Conservation (phyloP, 331 rosid genomes). For the Telfairia occidentalis region DNA sequence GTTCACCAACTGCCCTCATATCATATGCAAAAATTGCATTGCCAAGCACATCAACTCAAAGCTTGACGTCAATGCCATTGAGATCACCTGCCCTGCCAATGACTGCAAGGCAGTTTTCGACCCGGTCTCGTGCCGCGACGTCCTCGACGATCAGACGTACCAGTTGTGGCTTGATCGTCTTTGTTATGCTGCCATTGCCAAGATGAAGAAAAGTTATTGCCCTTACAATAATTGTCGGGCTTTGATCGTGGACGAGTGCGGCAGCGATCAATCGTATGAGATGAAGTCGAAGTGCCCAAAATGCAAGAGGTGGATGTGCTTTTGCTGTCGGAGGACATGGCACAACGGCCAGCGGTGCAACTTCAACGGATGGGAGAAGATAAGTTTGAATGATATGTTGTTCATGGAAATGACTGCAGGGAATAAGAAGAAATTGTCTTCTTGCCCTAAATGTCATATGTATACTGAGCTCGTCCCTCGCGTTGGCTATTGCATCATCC, state of each 20-base stretch:
- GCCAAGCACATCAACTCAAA: slow-evolving; percentile 32
- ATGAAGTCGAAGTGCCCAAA: slow-evolving; percentile 33
- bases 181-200: slow-evolving; percentile 41
- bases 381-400: not conserved
- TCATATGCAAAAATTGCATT: slow-evolving; percentile 38
- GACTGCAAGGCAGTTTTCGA: slow-evolving; percentile 43
- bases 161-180: slow-evolving; percentile 45
- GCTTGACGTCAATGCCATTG: slow-evolving; percentile 39
- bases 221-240: slow-evolving; percentile 54
- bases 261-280: not conserved
- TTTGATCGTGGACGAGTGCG: slow-evolving; percentile 38
- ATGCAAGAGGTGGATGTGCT: slow-evolving; percentile 47
- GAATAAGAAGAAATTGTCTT: not conserved
- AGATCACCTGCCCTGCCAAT: slow-evolving; percentile 39
- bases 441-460: not conserved
- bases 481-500: not conserved
- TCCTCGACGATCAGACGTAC: slow-evolving; percentile 25
- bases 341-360: slow-evolving; percentile 15
- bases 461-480: not conserved
- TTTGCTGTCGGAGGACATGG: slow-evolving; percentile 47
- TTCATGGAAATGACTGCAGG: not conserved
- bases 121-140: slow-evolving; percentile 32
- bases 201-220: slow-evolving; percentile 41
- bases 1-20: slow-evolving; percentile 27
- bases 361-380: not conserved